Base-by-base conservation (phyloP, 2,329 filamentous ascomycete species). In the Penicillium sp. region DNA sequence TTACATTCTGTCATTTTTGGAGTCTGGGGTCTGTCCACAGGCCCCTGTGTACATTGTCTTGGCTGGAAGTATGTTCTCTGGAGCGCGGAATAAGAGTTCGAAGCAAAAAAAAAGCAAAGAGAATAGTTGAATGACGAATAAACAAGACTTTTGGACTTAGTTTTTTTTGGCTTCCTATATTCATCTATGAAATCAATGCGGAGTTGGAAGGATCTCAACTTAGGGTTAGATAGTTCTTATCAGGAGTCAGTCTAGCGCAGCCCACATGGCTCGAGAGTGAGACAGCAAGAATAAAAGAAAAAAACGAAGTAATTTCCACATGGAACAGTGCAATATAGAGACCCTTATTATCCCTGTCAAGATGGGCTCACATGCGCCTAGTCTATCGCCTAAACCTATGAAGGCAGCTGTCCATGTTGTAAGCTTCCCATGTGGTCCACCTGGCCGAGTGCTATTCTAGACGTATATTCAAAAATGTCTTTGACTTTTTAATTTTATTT, bases 381-480 rank as follows among this genome's bases (percentile, higher is more conserved):
- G 44, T 49, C 16, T n/a, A 35, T 16, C 7, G 36, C 6, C 61
- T 64, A 64, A 58, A 47, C 59, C 57, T 34, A 51, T 51, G 40
- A 30, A 59, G 61, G 55, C 51, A 62, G 60, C 57, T 59, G 53
- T 23, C 23, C 5, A 23, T 47, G 45, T 57, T 47, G 45, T 57
- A 59, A 55, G 56, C 55, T 54, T 49, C 40, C 46, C 41, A 46
- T 54, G 49, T 54, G 48, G 43, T 34, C 42, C 38, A 55, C 53
- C 51, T 51, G 23, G 11, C 18, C 7, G 27, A 32, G 61, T 43
- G 54, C 55, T 50, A 63, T 51, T 34, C 45, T 59, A 43, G 60
- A 46, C 48, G 29, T 14, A 18, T 23, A 23, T 23, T 3, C 5
- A 23, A 23, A 23, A 23, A 23, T 23, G 23, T 23, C 23, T 23